Conservation (phyloP, 2,329 filamentous ascomycete genomes). For the Penicillium occitanis region DNA sequence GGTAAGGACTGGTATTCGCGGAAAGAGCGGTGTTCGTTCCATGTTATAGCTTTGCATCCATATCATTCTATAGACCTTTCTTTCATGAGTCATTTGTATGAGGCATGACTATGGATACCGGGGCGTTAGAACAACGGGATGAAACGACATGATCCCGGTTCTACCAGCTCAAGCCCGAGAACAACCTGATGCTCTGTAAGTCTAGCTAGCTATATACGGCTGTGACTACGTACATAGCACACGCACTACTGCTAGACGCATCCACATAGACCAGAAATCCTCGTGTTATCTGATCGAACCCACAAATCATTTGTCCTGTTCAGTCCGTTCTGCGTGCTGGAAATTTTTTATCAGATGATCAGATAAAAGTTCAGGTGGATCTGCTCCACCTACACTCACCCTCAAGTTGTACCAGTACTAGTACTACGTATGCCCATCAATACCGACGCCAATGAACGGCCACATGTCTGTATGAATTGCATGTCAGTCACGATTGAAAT, state of each 20-base stretch:
- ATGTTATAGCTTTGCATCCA: slow-evolving; percentile 4
- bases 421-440: not conserved
- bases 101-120: not conserved
- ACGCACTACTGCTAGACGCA: not conserved
- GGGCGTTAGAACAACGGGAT: not conserved
- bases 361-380: slow-evolving; percentile 9
- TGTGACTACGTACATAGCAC: not conserved
- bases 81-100: not conserved
- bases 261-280: not conserved
- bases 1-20: slow-evolving; percentile 22
- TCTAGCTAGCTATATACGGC: not conserved
- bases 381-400: not conserved
- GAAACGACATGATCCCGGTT: not conserved
- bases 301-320: not conserved
- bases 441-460: not conserved
- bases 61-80: not conserved
- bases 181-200: not conserved
- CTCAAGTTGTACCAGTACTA: not conserved
- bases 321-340: not conserved
- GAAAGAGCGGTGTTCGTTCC: slow-evolving; percentile 2
- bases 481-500: not conserved
- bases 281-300: slow-evolving; percentile 14
- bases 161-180: not conserved
- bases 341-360: slow-evolving; percentile 14
- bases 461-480: not conserved